A percentile compares a stretch with the other conserved stretches of the same genome.
phyloP scores from a whole-genome alignment of 2,329 filamentous ascomycete species.

The Cercospora sp. region DNA sequence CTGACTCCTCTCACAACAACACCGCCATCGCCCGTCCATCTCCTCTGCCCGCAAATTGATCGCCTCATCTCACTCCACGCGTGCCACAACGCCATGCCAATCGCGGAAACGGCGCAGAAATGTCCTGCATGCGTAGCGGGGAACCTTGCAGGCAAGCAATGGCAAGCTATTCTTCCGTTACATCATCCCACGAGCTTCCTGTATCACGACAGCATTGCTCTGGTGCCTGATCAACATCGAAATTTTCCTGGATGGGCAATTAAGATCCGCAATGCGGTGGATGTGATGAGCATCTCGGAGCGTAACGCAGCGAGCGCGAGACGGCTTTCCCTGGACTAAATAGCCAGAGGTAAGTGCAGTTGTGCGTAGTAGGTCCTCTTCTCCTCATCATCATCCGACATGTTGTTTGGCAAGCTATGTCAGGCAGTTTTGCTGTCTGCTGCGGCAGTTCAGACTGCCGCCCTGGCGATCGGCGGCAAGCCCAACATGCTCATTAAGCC shows the following conservation, averaged over 20 bases:
- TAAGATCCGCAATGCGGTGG: neutral
- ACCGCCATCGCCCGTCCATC: neutral
- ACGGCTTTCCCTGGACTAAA: neutral
- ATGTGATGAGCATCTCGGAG: conserved; percentile 15
- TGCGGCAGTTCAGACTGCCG: conserved; percentile 33
- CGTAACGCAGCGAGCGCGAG: conserved; percentile 17
- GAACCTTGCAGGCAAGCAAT: conserved; percentile 16
- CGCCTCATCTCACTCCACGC: neutral
- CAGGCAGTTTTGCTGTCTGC: conserved; percentile 31
- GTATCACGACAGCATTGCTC: conserved; percentile 1
- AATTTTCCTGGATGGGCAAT: conserved; percentile 18
- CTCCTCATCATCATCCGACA: conserved; percentile 10
- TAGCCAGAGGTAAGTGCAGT: neutral
- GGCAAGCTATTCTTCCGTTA: conserved; percentile 19
- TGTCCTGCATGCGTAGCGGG: conserved; percentile 17
- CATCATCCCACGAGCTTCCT: conserved; percentile 19
- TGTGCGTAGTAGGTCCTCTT: conserved; percentile 1
- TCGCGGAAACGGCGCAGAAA: neutral
- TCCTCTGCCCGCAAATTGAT: neutral
- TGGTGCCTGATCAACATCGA: conserved; percentile 24
- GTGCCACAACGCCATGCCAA: neutral
- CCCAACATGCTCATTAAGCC: conserved; percentile 52
- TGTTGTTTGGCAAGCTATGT: conserved; percentile 32
- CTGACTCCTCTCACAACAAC: neutral
- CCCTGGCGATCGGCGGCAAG: conserved; percentile 52